Base-by-base conservation (phyloP, 352 stramenopile genomes). In the Phytophthora cactorum region DNA sequence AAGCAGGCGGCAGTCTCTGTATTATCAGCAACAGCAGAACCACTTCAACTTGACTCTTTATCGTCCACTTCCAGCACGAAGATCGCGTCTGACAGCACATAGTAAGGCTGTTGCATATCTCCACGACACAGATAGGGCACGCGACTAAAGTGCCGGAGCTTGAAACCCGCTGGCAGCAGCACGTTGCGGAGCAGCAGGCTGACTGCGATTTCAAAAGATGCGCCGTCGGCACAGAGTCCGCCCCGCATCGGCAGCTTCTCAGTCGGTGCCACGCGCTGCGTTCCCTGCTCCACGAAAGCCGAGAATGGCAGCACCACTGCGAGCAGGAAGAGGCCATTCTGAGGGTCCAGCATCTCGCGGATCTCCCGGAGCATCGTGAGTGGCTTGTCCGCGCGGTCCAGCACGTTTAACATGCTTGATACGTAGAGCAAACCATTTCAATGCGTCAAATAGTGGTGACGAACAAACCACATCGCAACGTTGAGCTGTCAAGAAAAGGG, bases 51-150 rank as follows among this genome's bases (percentile, higher is more conserved):
- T 50, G 67, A 53, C 45, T 38, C 45, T 29, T 62, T 60, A 11
- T 70, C 34, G 63, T 85, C 80, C 11, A 91, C 78, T 75, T 88
- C 68, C 5, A 94, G 63, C 65, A 93, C 86, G 66, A 94, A 94
- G 54, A 96, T 87, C 27, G 88, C 88, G 59, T 96, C 88, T n/a
- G 79, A 90, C 11, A 96, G 70, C 55, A 94, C 85, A 62, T 94
- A 94, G 76, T 93, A 96, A 36, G 88, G 81, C 59, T 93, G 81
- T 17, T 77, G 82, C 45, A 94, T 65, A 59, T 94, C 88, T 14
- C 88, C 88, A 7, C 85, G 83, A 61, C 84, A 94, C 47, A 96
- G 66, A 69, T 96, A 96, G 47, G 88, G 88, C 44, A 96, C 88
- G 59, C 88, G 86, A 34, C 82, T 92, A 63, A 96, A 94, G 41